Evolutionary conservation across 108 stramenopile species (phyloP).

Genomic region (Cyclostephanos invisitatus): DNA sequence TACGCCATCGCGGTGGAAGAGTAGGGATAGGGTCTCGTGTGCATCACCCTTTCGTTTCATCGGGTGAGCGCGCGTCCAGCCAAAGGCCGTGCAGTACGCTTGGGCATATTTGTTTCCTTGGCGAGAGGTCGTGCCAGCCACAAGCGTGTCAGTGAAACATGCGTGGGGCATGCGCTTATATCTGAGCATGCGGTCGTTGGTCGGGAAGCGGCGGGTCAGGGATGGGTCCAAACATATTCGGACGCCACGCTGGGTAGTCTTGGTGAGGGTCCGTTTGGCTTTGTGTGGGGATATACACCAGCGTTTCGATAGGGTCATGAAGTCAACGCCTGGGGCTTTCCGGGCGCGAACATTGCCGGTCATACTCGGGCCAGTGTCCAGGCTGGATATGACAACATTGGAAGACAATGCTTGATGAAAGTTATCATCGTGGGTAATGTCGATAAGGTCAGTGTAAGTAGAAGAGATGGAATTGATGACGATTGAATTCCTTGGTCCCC

Average conservation of each 20-base stretch:
- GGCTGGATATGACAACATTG: neutral
- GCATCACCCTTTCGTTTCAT: neutral
- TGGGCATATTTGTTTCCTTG: conserved; percentile 13
- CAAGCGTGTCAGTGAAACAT: neutral
- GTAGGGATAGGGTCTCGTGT: neutral
- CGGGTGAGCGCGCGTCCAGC: too few species aligned
- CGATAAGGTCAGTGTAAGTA: neutral
- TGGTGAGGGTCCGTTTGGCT: conserved; percentile 22
- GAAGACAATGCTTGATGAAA: neutral
- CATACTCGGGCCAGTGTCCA: neutral
- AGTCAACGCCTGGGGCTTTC: neutral
- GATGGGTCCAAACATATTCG: neutral
- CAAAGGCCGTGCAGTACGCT: conserved; percentile 10
- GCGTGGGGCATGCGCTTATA: conserved; percentile 7
- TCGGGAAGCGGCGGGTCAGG: neutral
- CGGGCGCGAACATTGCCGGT: neutral
- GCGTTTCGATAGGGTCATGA: conserved; percentile 17
- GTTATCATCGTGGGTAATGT: too few species aligned
- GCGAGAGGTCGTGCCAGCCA: neutral
- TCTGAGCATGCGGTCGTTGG: neutral
- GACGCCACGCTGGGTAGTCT: neutral
- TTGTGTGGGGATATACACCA: conserved; percentile 28
- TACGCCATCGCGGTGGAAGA: conserved; percentile 13
- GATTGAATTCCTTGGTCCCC: neutral
- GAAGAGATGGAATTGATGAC: neutral